Evolutionary conservation across 495 filamentous ascomycete species (phyloP), one percentile per base, ranked within the genome.

Genomic region (Chaetomium fimeti): DNA sequence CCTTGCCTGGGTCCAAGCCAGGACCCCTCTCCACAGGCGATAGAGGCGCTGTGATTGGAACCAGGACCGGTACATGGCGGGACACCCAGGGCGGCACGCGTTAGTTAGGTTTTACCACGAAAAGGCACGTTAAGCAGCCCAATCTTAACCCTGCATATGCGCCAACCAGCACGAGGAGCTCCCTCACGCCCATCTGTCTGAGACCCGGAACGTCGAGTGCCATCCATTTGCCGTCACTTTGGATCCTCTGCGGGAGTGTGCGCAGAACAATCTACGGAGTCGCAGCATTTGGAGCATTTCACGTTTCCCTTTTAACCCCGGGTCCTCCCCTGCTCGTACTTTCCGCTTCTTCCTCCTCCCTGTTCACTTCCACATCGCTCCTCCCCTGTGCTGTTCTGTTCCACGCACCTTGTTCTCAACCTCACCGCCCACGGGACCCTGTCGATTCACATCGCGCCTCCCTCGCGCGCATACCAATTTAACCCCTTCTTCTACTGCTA

Each of bases 71-170:
- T n/a, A n/a, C 42, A 15, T 13, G 29, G 32, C 32, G 32, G 32
- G 1, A 36, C 32, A n/a, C 6, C 18, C 51, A 48, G 42, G 53
- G 49, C 53, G 61, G 36, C 60, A 73, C 73, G 71, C 73, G 69
- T 70, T 32, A 61, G 69, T 70, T 32, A 61, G 54, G 71, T 75
- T 75, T 74, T 73, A 73, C 68, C 73, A 71, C 72, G 70, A 71
- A 71, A 70, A 69, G 57, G 67, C 70, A 74, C 67, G 70, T 71
- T 67, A 64, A 68, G 67, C 65, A 65, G 63, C 61, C 61, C 66
- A 68, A 71, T 65, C 45, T 68, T 62, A 65, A 56, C 62, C 49
- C 43, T 63, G 61, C 61, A 55, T 24, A 16, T 38, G 45, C 60
- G 29, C 48, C 60, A 53, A 52, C 55, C 49, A 48, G 57, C 51